phyloP scores from a whole-genome alignment of 2,329 filamentous ascomycete genomes.

The Paracorniculantispora psalliotae region DNA sequence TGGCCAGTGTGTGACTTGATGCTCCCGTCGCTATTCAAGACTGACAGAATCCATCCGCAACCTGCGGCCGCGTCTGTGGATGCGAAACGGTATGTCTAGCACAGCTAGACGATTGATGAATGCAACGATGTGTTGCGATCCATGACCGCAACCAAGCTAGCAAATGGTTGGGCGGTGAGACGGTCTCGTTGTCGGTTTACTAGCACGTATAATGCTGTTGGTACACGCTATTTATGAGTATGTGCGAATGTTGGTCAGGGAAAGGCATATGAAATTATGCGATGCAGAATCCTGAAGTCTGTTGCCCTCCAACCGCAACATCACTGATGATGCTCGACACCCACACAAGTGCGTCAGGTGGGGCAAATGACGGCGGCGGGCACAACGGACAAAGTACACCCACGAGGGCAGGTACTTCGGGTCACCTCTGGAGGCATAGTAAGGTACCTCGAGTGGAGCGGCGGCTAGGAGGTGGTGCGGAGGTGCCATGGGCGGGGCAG shows the following conservation, averaged over 20 bases:
- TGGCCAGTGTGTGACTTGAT: neutral
- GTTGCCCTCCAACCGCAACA: neutral
- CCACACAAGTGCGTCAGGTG: neutral
- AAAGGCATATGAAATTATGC: neutral
- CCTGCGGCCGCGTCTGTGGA: neutral
- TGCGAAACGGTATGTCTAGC: neutral
- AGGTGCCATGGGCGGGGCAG: neutral
- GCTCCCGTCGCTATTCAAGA: neutral
- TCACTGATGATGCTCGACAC: neutral
- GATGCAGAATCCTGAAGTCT: neutral
- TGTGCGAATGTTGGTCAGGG: neutral
- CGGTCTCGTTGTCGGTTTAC: neutral
- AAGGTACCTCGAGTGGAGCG: neutral
- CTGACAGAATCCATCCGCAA: neutral
- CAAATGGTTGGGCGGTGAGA: neutral
- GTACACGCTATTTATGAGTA: too few relatives aligned
- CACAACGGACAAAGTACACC: neutral
- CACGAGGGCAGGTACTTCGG: neutral
- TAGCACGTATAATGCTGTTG: too few relatives aligned
- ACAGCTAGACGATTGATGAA: conserved; percentile 6
- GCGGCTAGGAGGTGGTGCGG: neutral
- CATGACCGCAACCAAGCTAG: conserved; percentile 4
- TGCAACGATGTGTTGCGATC: neutral
- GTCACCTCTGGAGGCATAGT: neutral
- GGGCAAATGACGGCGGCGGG: conserved; percentile 5